These are phyloP conservation scores for Russula griseocarnosa DNA, from an alignment of 768 basidiomycete genomes.

Conservation along the genomic window DNA sequence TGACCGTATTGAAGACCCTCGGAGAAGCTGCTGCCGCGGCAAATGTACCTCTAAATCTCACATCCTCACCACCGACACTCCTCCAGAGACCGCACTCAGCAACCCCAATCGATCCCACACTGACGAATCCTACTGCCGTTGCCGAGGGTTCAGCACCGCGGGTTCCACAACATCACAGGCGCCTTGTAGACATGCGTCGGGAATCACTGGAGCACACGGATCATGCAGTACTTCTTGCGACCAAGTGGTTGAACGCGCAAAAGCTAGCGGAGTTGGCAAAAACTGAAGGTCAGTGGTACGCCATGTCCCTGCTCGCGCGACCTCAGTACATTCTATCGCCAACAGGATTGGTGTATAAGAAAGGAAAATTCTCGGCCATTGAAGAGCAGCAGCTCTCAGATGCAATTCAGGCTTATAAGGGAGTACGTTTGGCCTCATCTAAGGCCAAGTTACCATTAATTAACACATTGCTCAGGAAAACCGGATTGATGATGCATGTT, in stretches of 20 bases:
- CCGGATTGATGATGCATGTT: slow-evolving; percentile 49
- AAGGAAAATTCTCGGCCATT: slow-evolving; percentile 79
- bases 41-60: slow-evolving; percentile 33
- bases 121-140: slow-evolving; percentile 2
- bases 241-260: slow-evolving; percentile 69
- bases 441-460: slow-evolving; percentile 3
- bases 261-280: slow-evolving; percentile 67
- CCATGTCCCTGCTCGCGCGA: neutral
- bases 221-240: slow-evolving; percentile 67
- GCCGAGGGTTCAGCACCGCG: neutral
- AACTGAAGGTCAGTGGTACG: slow-evolving; percentile 50
- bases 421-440: slow-evolving; percentile 40
- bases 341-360: slow-evolving; percentile 78
- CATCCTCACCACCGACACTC: slow-evolving; percentile 19
- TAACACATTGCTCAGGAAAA: slow-evolving; percentile 40
- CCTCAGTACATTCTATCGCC: slow-evolving; percentile 8
- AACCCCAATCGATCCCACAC: slow-evolving; percentile 1
- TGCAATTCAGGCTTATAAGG: slow-evolving; percentile 62
- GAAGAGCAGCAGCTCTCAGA: slow-evolving; percentile 63
- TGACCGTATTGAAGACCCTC: slow-evolving; percentile 59
- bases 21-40: slow-evolving; percentile 53
- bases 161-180: slow-evolving; percentile 14
- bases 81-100: slow-evolving; percentile 8
- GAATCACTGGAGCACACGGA: slow-evolving; percentile 46
- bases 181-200: neutral